Evolutionary conservation across 148 eudicot genomes (phyloP), one percentile per base, ranked within the genome.

Genomic region (Camellia granthamiana): DNA sequence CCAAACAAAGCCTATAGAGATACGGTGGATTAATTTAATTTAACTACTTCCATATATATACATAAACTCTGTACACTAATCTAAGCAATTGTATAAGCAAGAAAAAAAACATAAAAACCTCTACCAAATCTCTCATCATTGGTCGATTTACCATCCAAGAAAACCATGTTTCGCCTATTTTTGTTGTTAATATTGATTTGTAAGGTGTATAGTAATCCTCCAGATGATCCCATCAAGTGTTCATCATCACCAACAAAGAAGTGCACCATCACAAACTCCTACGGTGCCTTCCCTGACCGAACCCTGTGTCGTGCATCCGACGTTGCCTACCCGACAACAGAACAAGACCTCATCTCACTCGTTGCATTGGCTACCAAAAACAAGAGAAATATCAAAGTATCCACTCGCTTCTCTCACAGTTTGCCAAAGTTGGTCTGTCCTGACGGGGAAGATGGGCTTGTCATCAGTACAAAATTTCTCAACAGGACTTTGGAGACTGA

Each of bases 191-290:
- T 83, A 4, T 23, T 81, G 6, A 55, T 83, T 6, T 23, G 64
- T 58, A n/a, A 42, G 16, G 82, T 38, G 66, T 30, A 65, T 49
- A 74, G 83, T 55, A 89, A 84, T 54, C 91, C 93, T 38, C 95
- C 95, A 1, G 88, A 85, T 47, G 86, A 93, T 69, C 97, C 97
- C 15, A 89, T 93, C 65, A 83, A 66, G 10, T 93, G 97, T 73
- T 77, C 63, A 1, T 5, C 76, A 12, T n/a, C 66, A 6, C 21
- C 8, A 0, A 79, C 44, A 70, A 44, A 78, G 5, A 65, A 84
- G 7, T 93, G 97, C 86, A 90, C 90, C 74, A 81, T 93, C 76
- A 87, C 97, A 60, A 93, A 93, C 85, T 79, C 94, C 1, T 90
- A 88, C 42, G 97, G 93, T 5, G 69, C 86, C 3, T 93, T 93